phyloP scores from a whole-genome alignment of 805 yeast genomes.

The Starmera caribaea region DNA sequence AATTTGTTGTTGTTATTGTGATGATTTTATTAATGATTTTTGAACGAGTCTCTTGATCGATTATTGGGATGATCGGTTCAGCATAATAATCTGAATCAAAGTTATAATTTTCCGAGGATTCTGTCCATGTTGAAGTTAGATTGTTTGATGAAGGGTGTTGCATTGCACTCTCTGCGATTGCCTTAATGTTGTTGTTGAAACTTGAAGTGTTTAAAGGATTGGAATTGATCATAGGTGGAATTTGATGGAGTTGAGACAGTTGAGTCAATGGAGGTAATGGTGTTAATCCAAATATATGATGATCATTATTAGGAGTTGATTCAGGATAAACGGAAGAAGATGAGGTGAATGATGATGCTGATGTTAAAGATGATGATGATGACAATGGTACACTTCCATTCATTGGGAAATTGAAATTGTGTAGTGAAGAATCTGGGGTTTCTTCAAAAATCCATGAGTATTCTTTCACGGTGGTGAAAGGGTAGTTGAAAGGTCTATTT shows the following conservation, averaged over 20 bases:
- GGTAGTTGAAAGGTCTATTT: background rate
- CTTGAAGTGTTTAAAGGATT: background rate
- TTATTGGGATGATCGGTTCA: background rate
- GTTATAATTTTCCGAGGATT: background rate
- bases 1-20: background rate
- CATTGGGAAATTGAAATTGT: no score
- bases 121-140: background rate
- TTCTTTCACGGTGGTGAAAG: background rate
- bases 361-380: no score
- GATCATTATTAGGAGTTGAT: no score
- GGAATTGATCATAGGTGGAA: background rate
- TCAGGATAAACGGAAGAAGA: no score
- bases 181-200: background rate
- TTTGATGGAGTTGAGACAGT: background rate
- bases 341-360: no score
- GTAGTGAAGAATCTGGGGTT: background rate
- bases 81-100: conserved; percentile 1
- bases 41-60: background rate
- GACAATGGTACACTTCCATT: no score
- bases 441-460: conserved; percentile 1
- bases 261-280: no score
- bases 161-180: background rate
- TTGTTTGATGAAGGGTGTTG: background rate
- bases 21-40: background rate
- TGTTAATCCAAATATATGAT: no score